Evolutionary conservation across 129 eudicot genomes (phyloP).

Genomic region (Centrapalus pauciflorus): DNA sequence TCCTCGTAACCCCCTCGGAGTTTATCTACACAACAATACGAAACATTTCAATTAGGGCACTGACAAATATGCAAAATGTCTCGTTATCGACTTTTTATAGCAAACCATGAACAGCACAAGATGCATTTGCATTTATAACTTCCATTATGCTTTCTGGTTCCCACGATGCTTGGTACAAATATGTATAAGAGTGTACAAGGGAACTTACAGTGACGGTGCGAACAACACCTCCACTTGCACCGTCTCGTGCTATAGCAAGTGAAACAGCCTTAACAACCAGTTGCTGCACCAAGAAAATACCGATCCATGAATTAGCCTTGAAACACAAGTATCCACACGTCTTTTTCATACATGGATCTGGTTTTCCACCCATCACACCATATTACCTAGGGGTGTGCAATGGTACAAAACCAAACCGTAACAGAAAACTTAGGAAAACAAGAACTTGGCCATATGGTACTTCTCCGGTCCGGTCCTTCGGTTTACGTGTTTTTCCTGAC

Average conservation of each 20-base stretch:
- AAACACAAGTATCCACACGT: background rate
- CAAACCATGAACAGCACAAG: background rate
- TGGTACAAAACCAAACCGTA: background rate
- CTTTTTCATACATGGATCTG: background rate
- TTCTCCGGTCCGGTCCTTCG: too few species aligned
- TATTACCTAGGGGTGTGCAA: background rate
- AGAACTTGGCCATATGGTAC: too few species aligned
- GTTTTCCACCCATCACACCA: background rate
- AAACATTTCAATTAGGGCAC: background rate
- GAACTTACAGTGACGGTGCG: slow-evolving; percentile 85
- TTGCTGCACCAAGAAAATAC: slow-evolving; percentile 39
- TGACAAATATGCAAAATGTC: background rate
- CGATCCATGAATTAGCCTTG: background rate
- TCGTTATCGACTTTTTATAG: background rate
- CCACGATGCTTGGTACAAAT: too few species aligned
- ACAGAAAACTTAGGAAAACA: too few species aligned
- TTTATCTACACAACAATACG: slow-evolving; percentile 48
- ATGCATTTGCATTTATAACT: too few species aligned
- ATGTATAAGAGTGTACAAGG: background rate
- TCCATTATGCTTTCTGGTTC: too few species aligned
- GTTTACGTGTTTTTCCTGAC: too few species aligned
- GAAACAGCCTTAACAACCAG: slow-evolving; percentile 92
- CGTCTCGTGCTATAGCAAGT: slow-evolving; percentile 97
- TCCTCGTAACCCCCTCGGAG: slow-evolving; percentile 66
- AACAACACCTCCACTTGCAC: slow-evolving; percentile 97